A percentile compares a stretch with the other conserved stretches of the same genome.
Evolutionary conservation across 2,329 filamentous ascomycete species (phyloP).

Genomic region (Phialophora expanda): DNA sequence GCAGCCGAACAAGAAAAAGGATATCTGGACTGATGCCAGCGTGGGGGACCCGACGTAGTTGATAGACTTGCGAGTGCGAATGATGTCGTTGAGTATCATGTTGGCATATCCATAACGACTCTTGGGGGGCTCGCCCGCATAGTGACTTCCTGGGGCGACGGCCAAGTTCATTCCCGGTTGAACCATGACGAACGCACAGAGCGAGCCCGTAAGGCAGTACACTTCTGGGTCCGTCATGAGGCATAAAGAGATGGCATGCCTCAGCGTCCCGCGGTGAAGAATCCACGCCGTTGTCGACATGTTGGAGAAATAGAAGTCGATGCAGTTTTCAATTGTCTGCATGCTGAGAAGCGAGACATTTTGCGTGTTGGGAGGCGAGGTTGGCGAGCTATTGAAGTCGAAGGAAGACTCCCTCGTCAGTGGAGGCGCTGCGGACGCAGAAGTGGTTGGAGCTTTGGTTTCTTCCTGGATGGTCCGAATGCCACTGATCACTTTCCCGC

Average conservation of each 20-base stretch:
- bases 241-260: constrained; percentile 41
- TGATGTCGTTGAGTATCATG: constrained; percentile 72
- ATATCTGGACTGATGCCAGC: constrained; percentile 62
- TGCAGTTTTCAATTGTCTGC: constrained; percentile 69
- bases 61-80: constrained; percentile 49
- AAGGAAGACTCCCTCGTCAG: constrained; percentile 48
- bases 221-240: constrained; percentile 51
- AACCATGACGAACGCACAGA: constrained; percentile 54
- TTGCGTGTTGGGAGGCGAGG: constrained; percentile 57
- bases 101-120: constrained; percentile 65
- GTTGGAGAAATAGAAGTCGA: constrained; percentile 71
- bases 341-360: constrained; percentile 65
- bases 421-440: constrained; percentile 18
- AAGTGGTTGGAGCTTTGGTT: constrained; percentile 60
- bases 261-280: constrained; percentile 45
- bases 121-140: constrained; percentile 60
- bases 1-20: constrained; percentile 77
- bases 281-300: constrained; percentile 56
- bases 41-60: constrained; percentile 50
- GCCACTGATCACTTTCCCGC: constrained; percentile 77
- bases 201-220: constrained; percentile 50
- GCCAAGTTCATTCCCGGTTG: constrained; percentile 50
- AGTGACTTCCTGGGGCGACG: constrained; percentile 63
- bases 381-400: constrained; percentile 58
- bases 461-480: constrained; percentile 71